Evolutionary conservation across 495 filamentous ascomycete species (phyloP).

Genomic region (Cercophora scortea): DNA sequence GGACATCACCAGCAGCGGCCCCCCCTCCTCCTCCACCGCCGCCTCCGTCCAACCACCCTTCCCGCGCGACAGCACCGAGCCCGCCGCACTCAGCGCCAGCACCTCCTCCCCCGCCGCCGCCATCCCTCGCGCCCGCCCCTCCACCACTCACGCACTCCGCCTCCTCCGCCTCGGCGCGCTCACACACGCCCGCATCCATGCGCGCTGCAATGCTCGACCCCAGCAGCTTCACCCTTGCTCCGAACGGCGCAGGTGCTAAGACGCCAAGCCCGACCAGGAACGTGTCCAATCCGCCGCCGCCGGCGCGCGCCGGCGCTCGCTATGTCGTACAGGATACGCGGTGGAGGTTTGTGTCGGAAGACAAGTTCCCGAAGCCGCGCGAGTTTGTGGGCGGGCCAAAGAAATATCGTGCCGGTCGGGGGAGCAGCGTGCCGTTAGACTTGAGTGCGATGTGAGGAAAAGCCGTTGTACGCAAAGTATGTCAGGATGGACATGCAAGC

Average conservation of each 20-base stretch:
- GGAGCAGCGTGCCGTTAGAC: constrained; percentile 90
- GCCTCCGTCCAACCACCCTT: constrained; percentile 21
- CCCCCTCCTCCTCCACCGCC: constrained; percentile 34
- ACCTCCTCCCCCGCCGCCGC: constrained; percentile 25
- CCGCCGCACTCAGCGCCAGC: constrained; percentile 26
- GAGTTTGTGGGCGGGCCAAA: constrained; percentile 63
- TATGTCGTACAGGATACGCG: constrained; percentile 67
- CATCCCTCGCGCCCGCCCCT: constrained; percentile 18
- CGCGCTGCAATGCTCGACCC: constrained; percentile 57
- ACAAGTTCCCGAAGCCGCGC: constrained; percentile 74
- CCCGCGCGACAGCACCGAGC: constrained; percentile 25
- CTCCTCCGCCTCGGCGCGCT: constrained; percentile 22
- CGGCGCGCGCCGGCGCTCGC: constrained; percentile 28
- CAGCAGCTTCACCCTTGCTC: constrained; percentile 65
- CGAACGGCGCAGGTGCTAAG: constrained; percentile 36
- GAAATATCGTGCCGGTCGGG: constrained; percentile 82
- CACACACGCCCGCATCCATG: constrained; percentile 28
- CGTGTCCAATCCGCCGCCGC: constrained; percentile 14
- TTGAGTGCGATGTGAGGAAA: constrained; percentile 38
- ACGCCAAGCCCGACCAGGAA: constrained; percentile 35
- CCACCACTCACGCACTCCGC: constrained; percentile 21
- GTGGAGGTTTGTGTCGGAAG: constrained; percentile 82
- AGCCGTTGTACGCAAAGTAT: too few relatives aligned
- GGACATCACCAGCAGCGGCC: constrained; percentile 19
- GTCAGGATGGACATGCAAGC: too few relatives aligned